Evolutionary conservation across 2,329 filamentous ascomycete genomes (phyloP).

Genomic region (Stagonosporopsis cucurbitacearum): DNA sequence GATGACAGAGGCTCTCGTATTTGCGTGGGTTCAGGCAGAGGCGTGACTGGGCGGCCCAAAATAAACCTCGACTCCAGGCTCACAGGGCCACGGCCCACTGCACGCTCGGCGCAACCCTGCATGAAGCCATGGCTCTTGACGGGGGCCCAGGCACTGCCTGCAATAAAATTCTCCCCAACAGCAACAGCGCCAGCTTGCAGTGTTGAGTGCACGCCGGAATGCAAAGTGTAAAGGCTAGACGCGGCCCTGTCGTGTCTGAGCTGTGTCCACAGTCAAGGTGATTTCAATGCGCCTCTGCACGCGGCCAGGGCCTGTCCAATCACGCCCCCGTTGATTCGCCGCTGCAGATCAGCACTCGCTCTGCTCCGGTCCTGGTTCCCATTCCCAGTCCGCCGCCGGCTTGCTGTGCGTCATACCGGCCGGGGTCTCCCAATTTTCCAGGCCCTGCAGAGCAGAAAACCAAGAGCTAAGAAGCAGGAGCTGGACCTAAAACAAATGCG

Average conservation of each 20-base stretch:
- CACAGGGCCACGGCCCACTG: too few species aligned
- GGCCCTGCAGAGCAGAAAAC: slow-evolving; percentile 12
- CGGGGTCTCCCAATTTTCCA: slow-evolving; percentile 22
- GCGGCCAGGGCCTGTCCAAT: slow-evolving; percentile 5
- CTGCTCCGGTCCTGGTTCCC: too few species aligned
- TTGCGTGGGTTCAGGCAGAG: slow-evolving; percentile 2
- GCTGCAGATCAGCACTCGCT: slow-evolving; percentile 15
- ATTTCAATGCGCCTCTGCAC: not conserved
- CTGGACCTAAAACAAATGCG: too few species aligned
- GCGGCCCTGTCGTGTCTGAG: slow-evolving; percentile 15
- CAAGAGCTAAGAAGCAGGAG: too few species aligned
- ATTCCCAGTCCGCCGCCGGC: too few species aligned
- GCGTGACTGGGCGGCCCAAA: not conserved
- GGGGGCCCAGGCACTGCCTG: not conserved
- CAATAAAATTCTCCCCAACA: slow-evolving; percentile 6
- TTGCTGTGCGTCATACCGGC: slow-evolving; percentile 32
- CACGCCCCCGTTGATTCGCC: slow-evolving; percentile 1
- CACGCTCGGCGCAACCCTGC: slow-evolving; percentile 1
- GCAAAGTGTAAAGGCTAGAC: slow-evolving; percentile 7
- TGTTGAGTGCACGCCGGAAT: not conserved
- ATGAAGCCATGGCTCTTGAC: too few species aligned
- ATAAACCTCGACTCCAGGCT: not conserved
- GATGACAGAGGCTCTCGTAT: slow-evolving; percentile 14
- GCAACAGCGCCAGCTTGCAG: slow-evolving; percentile 1
- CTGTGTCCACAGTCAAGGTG: too few species aligned